Conservation (phyloP, 1,139 yeast genomes). For the Suhomyces guaymorum region DNA sequence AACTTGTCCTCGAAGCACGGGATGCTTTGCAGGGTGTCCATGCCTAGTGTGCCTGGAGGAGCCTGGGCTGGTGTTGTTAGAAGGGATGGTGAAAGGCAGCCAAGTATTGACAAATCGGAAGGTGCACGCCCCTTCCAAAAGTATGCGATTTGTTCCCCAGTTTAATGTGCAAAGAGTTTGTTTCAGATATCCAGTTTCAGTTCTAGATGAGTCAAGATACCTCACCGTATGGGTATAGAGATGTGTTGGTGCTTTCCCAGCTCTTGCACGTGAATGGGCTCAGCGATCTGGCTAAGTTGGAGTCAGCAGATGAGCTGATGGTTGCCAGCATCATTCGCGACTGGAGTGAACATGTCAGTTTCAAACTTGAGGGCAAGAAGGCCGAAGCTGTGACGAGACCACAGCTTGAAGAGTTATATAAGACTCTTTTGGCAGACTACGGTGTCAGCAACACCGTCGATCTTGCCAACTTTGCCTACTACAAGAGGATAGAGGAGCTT, state of each 20-base stretch:
- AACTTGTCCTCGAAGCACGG: slow-evolving; percentile 28
- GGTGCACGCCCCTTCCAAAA: no score
- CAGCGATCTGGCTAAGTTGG: slow-evolving; percentile 17
- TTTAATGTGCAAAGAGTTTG: not conserved
- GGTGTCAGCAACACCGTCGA: slow-evolving; percentile 23
- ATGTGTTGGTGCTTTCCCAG: slow-evolving; percentile 26
- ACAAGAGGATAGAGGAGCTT: slow-evolving; percentile 21
- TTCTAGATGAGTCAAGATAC: slow-evolving; percentile 12
- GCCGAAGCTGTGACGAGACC: slow-evolving; percentile 13
- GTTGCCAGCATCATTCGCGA: slow-evolving; percentile 17
- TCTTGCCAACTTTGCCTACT: slow-evolving; percentile 26
- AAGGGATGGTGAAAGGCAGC: slow-evolving; percentile 1
- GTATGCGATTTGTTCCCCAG: not conserved
- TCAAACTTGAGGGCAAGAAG: slow-evolving; percentile 16
- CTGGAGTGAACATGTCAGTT: slow-evolving; percentile 23
- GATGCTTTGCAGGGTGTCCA: slow-evolving; percentile 6
- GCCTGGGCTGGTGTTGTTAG: not conserved
- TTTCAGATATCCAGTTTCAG: no score
- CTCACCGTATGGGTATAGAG: slow-evolving; percentile 19
- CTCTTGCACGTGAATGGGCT: slow-evolving; percentile 24
- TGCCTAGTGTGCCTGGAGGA: not conserved
- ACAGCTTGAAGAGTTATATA: slow-evolving; percentile 19
- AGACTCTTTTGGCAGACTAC: slow-evolving; percentile 18
- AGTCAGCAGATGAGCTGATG: slow-evolving; percentile 10
- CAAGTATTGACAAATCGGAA: slow-evolving; percentile 15